Conservation (phyloP, 2,329 filamentous ascomycete genomes). For the Metarhizium sp. region DNA sequence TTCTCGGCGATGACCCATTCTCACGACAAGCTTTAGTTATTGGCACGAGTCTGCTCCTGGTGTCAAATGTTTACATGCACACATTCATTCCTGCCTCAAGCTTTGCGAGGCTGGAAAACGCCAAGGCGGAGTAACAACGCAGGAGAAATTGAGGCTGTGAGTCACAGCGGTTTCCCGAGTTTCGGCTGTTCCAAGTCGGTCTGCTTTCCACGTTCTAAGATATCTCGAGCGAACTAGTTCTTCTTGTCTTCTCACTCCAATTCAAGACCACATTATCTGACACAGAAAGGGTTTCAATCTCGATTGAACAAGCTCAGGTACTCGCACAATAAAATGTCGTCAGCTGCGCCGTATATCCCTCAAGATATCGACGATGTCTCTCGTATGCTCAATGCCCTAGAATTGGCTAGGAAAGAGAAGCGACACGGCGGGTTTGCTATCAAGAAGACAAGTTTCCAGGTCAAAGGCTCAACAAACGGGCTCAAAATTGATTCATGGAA, state of each 20-base stretch:
- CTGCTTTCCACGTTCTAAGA: neutral
- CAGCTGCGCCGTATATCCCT: conserved; percentile 45
- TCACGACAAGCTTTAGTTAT: too few relatives aligned
- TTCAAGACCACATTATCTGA: neutral
- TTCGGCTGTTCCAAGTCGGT: neutral
- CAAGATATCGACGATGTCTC: conserved; percentile 64
- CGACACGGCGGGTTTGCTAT: conserved; percentile 56
- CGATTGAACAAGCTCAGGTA: neutral
- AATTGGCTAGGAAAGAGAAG: conserved; percentile 44
- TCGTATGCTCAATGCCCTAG: conserved; percentile 55
- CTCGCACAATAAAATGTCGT: conserved; percentile 17
- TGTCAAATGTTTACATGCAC: neutral
- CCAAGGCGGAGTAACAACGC: neutral
- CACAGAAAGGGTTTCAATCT: neutral
- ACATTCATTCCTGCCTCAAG: neutral
- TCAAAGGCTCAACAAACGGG: conserved; percentile 52
- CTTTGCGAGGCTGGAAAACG: neutral
- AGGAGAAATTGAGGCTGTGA: neutral
- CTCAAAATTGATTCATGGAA: conserved; percentile 83
- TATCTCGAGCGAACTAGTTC: neutral
- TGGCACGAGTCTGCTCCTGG: too few relatives aligned
- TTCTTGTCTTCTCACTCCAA: neutral
- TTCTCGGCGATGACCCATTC: neutral
- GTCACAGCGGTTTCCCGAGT: neutral
- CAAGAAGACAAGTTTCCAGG: conserved; percentile 70